These are phyloP conservation scores for Polytolypa hystricis DNA, from an alignment of 2,329 filamentous ascomycete species.

Conservation along the genomic window DNA sequence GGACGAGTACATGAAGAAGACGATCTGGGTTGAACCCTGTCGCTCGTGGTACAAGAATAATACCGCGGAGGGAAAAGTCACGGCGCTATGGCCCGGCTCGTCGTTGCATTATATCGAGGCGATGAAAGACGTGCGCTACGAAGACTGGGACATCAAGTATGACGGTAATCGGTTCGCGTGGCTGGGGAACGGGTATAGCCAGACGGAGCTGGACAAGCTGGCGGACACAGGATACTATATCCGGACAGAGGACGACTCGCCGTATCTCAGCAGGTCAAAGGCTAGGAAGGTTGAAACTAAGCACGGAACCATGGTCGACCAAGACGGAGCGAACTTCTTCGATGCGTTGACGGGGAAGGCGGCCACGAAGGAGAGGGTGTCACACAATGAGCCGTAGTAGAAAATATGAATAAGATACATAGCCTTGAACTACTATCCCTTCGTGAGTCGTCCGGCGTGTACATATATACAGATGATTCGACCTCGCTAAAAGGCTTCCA, in stretches of 20 bases:
- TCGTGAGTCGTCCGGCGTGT: no score
- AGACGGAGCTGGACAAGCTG: conserved; percentile 8
- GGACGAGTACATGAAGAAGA: conserved; percentile 9
- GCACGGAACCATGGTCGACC: no score
- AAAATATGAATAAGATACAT: no score
- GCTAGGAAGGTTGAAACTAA: no score
- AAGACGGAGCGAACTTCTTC: no score
- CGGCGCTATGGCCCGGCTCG: conserved; percentile 17
- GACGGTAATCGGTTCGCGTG: conserved; percentile 14
- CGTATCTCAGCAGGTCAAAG: neutral
- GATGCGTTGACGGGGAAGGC: no score
- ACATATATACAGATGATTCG: no score
- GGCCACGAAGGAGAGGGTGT: no score
- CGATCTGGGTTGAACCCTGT: conserved; percentile 11
- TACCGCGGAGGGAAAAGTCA: conserved; percentile 13
- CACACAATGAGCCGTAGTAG: no score
- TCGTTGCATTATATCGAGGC: conserved; percentile 13
- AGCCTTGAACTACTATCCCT: no score
- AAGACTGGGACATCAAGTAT: conserved; percentile 13
- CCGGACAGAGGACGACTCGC: conserved; percentile 3
- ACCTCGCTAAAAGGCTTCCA: no score
- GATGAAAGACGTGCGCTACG: conserved; percentile 9
- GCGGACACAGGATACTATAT: conserved; percentile 10
- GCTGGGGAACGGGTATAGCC: conserved; percentile 12
- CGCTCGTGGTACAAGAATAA: conserved; percentile 17